A percentile compares a stretch with the other conserved stretches of the same genome.
phyloP scores from a whole-genome alignment of 345 rosid species.

The Hibiscus trionum region DNA sequence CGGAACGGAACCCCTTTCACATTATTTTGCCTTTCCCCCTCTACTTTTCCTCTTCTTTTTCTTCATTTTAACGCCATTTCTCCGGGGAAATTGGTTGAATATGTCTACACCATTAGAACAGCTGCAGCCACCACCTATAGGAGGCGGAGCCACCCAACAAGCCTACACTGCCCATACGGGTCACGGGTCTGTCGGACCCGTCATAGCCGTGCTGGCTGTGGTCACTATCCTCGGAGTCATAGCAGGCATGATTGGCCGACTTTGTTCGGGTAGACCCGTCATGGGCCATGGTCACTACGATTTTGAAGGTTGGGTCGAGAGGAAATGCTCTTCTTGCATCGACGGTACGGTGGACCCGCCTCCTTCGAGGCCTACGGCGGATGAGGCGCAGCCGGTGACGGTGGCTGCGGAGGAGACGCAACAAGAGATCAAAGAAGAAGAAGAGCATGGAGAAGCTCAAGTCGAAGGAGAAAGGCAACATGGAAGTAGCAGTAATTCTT shows the following conservation, averaged over 20 bases:
- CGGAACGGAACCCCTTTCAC: neutral
- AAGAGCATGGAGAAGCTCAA: constrained; percentile 15
- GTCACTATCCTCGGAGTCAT: constrained; percentile 48
- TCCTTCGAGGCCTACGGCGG: constrained; percentile 20
- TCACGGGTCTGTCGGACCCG: constrained; percentile 52
- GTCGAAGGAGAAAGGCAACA: constrained; percentile 13
- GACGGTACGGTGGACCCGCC: constrained; percentile 40
- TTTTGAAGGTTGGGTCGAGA: constrained; percentile 62
- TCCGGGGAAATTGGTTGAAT: too few relatives aligned
- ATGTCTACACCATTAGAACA: constrained; percentile 37
- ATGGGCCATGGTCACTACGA: constrained; percentile 50
- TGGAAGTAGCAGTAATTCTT: constrained; percentile 20
- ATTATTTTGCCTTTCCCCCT: neutral
- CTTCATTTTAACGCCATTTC: neutral
- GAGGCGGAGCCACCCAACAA: constrained; percentile 24
- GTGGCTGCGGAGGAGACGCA: constrained; percentile 20
- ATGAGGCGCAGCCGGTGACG: constrained; percentile 14
- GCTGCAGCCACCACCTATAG: constrained; percentile 28
- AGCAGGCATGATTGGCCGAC: constrained; percentile 57
- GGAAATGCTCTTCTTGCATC: constrained; percentile 57
- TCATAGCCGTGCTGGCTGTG: constrained; percentile 59
- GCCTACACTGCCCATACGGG: constrained; percentile 29
- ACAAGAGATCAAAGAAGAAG: constrained; percentile 24
- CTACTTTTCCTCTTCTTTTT: neutral
- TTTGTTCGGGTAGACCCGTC: constrained; percentile 50